These are phyloP conservation scores for Smithsoniella earleae DNA, from an alignment of 163 green algal genomes.

Conservation along the genomic window DNA sequence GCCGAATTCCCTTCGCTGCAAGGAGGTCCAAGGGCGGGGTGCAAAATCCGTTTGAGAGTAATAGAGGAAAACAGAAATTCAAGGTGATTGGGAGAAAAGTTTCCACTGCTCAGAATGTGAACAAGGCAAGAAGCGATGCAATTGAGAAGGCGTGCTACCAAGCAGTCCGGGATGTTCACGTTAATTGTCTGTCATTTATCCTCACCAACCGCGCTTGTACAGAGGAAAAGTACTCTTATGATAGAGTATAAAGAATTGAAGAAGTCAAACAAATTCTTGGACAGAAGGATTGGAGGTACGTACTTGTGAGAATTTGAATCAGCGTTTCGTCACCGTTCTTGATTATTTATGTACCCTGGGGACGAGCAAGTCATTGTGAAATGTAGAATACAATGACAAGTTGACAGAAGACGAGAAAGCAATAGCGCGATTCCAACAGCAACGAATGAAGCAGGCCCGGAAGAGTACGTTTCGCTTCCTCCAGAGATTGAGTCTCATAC, in stretches of 20 bases:
- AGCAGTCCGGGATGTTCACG: too few relatives aligned
- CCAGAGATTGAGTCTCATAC: too few relatives aligned
- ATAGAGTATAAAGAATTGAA: conserved; percentile 78
- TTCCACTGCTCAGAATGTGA: conserved; percentile 47
- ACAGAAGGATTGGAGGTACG: conserved; percentile 75
- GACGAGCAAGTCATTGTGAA: too few relatives aligned
- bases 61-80: conserved; percentile 58
- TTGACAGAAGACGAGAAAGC: conserved; percentile 67
- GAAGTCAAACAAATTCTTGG: conserved; percentile 81
- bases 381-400: conserved; percentile 54
- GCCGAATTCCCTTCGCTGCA: conserved; percentile 10
- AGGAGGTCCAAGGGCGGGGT: too few relatives aligned
- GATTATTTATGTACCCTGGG: too few relatives aligned
- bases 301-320: too few relatives aligned
- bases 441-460: conserved; percentile 46
- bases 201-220: conserved; percentile 26
- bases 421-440: conserved; percentile 61
- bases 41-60: conserved; percentile 66
- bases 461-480: conserved; percentile 15
- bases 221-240: conserved; percentile 81
- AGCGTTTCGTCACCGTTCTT: too few relatives aligned
- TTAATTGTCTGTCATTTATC: too few relatives aligned
- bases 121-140: conserved; percentile 47
- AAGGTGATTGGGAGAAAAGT: conserved; percentile 61
- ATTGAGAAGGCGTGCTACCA: conserved; percentile 48